Base-by-base conservation (phyloP, 345 rosid genomes). In the Kernera saxatilis region DNA sequence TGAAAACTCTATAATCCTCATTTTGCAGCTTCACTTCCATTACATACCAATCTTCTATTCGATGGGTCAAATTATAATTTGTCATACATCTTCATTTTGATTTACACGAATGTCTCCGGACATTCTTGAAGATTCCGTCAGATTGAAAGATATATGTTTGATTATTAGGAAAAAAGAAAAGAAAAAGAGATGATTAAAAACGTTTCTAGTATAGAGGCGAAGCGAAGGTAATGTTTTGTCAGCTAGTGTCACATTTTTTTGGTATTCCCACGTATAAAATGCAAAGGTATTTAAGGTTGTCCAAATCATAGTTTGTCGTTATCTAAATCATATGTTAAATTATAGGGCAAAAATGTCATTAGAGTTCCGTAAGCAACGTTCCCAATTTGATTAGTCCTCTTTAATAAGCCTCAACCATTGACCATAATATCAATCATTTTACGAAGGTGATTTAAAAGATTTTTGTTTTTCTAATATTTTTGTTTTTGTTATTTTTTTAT, bases 211-310 rank as follows among this genome's bases (percentile, higher is more conserved):
- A 36, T 18, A 35, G 46, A 15, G 50, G 61, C 30, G 52, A 41
- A 57, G 35, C 29, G 27, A 33, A 35, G 46, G 17, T 33, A n/a
- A 45, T 29, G 14, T 46, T 27, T 71, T 51, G 75, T 52, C 45
- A 40, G 37, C 63, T 52, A 51, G 29, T 30, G 21, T 51, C 46
- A 52, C 26, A 22, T 40, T 29, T 12, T 6, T 48, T 37, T 27
- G 12, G 23, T 40, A 40, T 48, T 59, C 59, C 5, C 60, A 60
- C 35, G 61, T 39, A 62, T 39, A 62, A 32, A 48, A 43, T 44
- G 50, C 26, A 63, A 53, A 51, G 11, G 11, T 41, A 63, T 43
- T 43, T 46, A 54, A 72, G 64, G 71, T 73, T 48, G 71, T 63
- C 70, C 41, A 46, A 18, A 35, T 55, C 19, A 26, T 44, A 26